Evolutionary conservation across 768 basidiomycete genomes (phyloP).

Genomic region (Kwoniella heveanensis): DNA sequence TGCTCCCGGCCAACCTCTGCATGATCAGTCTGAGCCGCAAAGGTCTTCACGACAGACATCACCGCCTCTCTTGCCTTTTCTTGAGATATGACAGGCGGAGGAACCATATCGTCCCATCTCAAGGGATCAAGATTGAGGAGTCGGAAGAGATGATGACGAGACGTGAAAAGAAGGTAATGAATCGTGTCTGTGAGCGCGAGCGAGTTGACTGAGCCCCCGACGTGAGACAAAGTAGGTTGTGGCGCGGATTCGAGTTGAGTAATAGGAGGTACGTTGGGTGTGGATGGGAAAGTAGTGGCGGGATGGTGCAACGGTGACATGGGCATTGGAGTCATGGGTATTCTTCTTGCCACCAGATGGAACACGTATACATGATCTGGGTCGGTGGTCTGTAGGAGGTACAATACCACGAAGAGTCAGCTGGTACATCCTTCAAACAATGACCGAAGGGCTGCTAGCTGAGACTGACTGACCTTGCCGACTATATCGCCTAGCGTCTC

Average conservation of each 20-base stretch:
- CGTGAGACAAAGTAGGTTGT: too few relatives aligned
- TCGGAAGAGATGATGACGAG: constrained; percentile 41
- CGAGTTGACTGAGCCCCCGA: constrained; percentile 18
- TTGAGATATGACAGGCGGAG: constrained; percentile 28
- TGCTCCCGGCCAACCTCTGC: constrained; percentile 23
- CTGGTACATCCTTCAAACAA: too few relatives aligned
- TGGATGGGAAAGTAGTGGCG: background rate
- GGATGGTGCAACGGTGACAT: constrained; percentile 11
- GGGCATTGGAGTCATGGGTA: constrained; percentile 17
- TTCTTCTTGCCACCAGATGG: constrained; percentile 41
- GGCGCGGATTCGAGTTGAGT: background rate
- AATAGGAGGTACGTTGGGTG: constrained; percentile 6
- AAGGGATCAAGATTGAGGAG: constrained; percentile 28
- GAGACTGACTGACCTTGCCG: constrained; percentile 32
- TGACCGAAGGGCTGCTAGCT: too few relatives aligned
- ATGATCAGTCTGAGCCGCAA: constrained; percentile 15
- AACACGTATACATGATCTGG: constrained; percentile 29
- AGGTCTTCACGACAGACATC: constrained; percentile 36
- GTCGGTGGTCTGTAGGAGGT: constrained; percentile 19
- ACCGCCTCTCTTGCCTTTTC: constrained; percentile 34
- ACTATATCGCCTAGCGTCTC: constrained; percentile 41
- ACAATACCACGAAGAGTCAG: background rate
- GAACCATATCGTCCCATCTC: constrained; percentile 38
- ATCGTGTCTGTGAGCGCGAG: constrained; percentile 36
- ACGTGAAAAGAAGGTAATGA: constrained; percentile 46